Evolutionary conservation across 768 basidiomycete species (phyloP), one percentile per base, ranked within the genome.

Genomic region (Pulveroboletus frians): DNA sequence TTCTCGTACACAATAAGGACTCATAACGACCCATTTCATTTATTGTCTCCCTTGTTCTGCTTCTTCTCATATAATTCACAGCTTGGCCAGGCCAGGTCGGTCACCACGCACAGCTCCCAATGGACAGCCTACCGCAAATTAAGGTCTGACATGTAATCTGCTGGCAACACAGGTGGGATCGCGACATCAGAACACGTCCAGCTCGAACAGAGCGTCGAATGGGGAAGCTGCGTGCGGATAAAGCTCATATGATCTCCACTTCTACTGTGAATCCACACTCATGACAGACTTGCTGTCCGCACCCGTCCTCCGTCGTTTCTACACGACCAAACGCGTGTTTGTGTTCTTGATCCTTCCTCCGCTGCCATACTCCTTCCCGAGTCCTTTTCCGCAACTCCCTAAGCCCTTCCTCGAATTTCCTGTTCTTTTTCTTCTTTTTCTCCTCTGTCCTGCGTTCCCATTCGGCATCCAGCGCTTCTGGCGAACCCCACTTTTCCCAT

Each of bases 401-500:
- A 49, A 99, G 69, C 37, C 90, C 81, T 58, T 94, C 83, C 63
- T 96, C 94, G 57, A 98, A 98, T 64, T 99, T 98, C 66, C 84
- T 91, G 57, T 88, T 88, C 74, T 90, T 88, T 68, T 91, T 88
- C 62, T 85, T 84, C 63, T 84, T 88, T 75, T 93, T 95, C 61
- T 89, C 90, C 18, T 74, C 76, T 45, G 78, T 79, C 45, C 94
- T 78, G 30, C 77, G 75, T 57, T 88, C 85, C 67, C 84, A 98
- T 63, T 97, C 95, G 6, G 76, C 78, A 60, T 98, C 95, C 41
- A 99, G 68, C 9, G 82, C 91, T 65, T 96, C 93, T 9, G 90
- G 78, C 1, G 92, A 89, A 0, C 92, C 94, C 96, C 96, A 99
- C 69, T 99, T 99, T 64, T 89, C 85, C 87, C 86, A 96, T 5